Evolutionary conservation across 257 asterid genomes (phyloP), one percentile per base, ranked within the genome.

Genomic region (Penstemon davidsonii): DNA sequence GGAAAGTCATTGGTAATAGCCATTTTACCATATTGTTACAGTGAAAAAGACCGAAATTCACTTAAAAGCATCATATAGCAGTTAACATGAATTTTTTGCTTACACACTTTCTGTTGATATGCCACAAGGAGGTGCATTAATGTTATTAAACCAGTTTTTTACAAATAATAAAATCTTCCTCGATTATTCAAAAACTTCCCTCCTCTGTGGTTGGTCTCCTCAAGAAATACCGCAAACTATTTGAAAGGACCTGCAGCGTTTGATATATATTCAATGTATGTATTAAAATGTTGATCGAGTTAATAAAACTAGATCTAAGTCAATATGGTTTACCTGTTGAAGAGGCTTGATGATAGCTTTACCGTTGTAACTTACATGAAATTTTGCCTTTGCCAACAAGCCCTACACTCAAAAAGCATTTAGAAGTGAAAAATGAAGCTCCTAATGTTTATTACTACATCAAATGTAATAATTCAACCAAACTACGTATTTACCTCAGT

Each of bases 311-410:
- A 60, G 50, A 18, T 56, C 9, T 5, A 5, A 37, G 13, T 4
- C 5, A 19, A 3, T 57, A 53, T 38, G 53, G 2, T 25, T 40
- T 87, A 93, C 99, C 99, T 79, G 91, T 72, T 91, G 95, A 79
- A 93, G 99, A 49, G 97, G 96, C 86, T 87, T 93, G 78, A 79
- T 87, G 78, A 87, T 64, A 71, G 99, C 87, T 83, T 90, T 84
- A 7, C 95, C 95, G 72, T 62, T 88, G 89, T 93, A 90, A 80
- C 85, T 90, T 45, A 90, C 97, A 57, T 93, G 99, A 77, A 93
- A 93, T 59, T 88, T 93, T 1, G 99, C 91, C 88, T 94, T 94
- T 0, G 99, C 99, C 82, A 94, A 72, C 85, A 93, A 72, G 13
- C 99, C 99, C 99, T 93, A 55, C 74, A 55, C 7, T 46, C 1